phyloP scores from a whole-genome alignment of 768 basidiomycete species.

The Sarcodon aspratus region DNA sequence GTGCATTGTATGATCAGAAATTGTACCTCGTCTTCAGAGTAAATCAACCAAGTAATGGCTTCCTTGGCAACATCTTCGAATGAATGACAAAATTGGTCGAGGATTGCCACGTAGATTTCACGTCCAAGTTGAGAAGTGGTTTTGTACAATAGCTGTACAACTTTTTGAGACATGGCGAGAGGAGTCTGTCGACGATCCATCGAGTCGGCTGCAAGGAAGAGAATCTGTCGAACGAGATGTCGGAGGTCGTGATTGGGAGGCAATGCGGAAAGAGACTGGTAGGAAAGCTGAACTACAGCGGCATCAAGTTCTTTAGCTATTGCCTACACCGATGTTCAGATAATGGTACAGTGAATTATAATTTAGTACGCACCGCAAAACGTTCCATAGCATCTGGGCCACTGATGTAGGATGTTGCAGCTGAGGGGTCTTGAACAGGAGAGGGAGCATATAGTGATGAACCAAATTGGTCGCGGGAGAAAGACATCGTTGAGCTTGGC shows the following conservation, averaged over 20 bases:
- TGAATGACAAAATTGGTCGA: conserved; percentile 80
- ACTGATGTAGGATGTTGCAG: conserved; percentile 26
- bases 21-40: conserved; percentile 89
- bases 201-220: conserved; percentile 72
- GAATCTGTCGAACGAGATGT: conserved; percentile 72
- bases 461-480: conserved; percentile 36
- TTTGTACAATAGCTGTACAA: conserved; percentile 92
- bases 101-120: conserved; percentile 84
- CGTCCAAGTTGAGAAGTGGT: conserved; percentile 75
- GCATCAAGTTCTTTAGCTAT: conserved; percentile 66
- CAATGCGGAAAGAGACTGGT: conserved; percentile 55
- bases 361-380: conserved; percentile 45
- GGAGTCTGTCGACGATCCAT: conserved; percentile 78
- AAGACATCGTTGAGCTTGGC: conserved; percentile 63
- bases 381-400: conserved; percentile 86
- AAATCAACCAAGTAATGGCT: conserved; percentile 92
- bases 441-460: conserved; percentile 45
- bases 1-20: conserved; percentile 1
- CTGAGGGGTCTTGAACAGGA: conserved; percentile 24
- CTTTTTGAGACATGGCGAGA: conserved; percentile 89
- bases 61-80: conserved; percentile 94
- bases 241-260: conserved; percentile 83
- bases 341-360: neutral
- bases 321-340: conserved; percentile 17
- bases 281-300: conserved; percentile 62